phyloP scores from a whole-genome alignment of 305 asterid species.

The Rubia occidens region DNA sequence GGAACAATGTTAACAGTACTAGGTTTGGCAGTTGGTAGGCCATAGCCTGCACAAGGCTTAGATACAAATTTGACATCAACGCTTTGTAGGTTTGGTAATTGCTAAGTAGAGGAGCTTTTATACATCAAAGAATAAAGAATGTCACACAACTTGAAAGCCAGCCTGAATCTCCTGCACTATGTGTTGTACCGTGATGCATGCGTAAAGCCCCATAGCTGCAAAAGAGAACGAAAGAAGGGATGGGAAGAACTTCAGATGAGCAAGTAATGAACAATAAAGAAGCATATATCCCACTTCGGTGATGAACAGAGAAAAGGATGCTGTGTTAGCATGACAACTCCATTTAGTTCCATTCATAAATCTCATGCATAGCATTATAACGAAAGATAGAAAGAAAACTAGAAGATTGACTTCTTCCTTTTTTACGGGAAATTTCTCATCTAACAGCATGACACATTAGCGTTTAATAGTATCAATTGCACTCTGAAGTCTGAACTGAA shows the following conservation, averaged over 20 bases:
- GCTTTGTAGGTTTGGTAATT: not conserved
- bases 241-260: not conserved
- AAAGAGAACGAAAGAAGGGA: slow-evolving; percentile 2
- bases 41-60: not conserved
- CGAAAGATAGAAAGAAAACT: not conserved
- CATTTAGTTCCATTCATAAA: not conserved
- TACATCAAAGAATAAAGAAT: slow-evolving; percentile 5
- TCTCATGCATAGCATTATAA: not conserved
- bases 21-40: not conserved
- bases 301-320: not conserved
- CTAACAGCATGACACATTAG: not conserved
- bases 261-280: not conserved
- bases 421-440: not conserved
- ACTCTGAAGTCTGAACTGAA: not conserved
- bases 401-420: not conserved
- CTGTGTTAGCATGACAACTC: not conserved
- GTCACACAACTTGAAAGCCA: not conserved
- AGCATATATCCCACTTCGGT: not conserved
- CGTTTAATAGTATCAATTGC: not conserved
- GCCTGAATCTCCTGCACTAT: slow-evolving; percentile 22
- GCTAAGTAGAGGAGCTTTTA: not conserved
- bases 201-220: slow-evolving; percentile 94
- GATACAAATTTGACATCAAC: not conserved
- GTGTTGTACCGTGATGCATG: slow-evolving; percentile 57
- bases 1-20: not conserved